Evolutionary conservation across 2,329 filamentous ascomycete species (phyloP).

Genomic region (Calonectria honghensis): DNA sequence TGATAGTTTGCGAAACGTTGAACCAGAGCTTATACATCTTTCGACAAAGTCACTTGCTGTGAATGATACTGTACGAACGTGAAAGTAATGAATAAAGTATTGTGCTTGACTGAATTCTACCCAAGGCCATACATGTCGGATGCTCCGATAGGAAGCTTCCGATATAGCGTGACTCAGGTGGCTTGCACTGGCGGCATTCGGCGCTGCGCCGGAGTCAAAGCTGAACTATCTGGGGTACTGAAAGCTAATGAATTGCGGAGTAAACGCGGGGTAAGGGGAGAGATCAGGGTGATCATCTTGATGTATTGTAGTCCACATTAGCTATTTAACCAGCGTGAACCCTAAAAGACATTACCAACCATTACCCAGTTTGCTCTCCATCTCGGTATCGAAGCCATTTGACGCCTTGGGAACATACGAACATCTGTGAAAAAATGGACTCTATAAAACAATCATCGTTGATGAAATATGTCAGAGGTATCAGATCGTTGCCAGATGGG

Average conservation of each 20-base stretch:
- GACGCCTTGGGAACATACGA: not conserved
- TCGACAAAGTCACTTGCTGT: not conserved
- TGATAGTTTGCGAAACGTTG: not conserved
- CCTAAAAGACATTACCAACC: not conserved
- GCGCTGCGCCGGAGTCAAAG: constrained; percentile 1
- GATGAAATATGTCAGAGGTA: constrained; percentile 28
- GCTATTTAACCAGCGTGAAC: constrained; percentile 10
- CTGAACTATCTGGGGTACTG: constrained; percentile 8
- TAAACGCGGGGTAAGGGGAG: constrained; percentile 20
- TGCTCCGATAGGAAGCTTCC: constrained; percentile 14
- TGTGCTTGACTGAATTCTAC: not conserved
- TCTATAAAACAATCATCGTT: constrained; percentile 23
- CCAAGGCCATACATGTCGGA: not conserved
- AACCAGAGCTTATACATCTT: not conserved
- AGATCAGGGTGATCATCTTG: too few relatives aligned
- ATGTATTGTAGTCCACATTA: not conserved
- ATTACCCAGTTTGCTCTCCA: not conserved
- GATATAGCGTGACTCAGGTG: constrained; percentile 2
- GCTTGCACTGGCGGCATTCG: constrained; percentile 2
- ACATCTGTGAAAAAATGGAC: not conserved
- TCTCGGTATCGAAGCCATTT: not conserved
- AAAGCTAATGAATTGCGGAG: not conserved
- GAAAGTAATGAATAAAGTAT: not conserved
- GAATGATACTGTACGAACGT: not conserved
- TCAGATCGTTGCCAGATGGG: constrained; percentile 15